Evolutionary conservation across 331 rosid species (phyloP).

Genomic region (Ulmus americana): DNA sequence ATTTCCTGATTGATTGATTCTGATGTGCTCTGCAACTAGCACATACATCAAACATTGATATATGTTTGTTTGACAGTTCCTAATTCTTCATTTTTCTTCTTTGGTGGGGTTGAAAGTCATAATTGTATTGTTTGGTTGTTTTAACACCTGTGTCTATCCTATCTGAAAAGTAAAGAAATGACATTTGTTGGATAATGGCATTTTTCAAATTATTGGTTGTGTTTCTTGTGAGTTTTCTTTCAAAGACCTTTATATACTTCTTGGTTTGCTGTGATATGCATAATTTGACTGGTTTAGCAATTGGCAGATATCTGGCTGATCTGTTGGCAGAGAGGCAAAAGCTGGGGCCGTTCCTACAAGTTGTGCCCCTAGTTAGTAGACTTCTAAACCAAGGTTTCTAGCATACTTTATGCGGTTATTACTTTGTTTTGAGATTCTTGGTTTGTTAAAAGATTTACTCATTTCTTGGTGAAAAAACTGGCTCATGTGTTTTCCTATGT

Average conservation of each 20-base stretch:
- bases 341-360: slow-evolving; percentile 74
- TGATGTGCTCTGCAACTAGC: too few relatives aligned
- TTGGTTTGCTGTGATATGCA: background rate
- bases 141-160: too few relatives aligned
- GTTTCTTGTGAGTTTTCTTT: background rate
- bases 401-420: slow-evolving; percentile 5
- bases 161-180: too few relatives aligned
- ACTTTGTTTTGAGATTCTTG: background rate
- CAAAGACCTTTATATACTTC: background rate
- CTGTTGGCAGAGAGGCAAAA: slow-evolving; percentile 75
- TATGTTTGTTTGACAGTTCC: background rate
- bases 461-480: background rate
- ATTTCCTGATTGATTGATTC: too few relatives aligned
- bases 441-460: slow-evolving; percentile 4
- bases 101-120: background rate
- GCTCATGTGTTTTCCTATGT: background rate
- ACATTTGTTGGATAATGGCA: background rate
- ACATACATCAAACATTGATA: too few relatives aligned
- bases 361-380: slow-evolving; percentile 65
- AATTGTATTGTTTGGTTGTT: too few relatives aligned
- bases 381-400: slow-evolving; percentile 68
- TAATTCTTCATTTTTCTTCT: background rate
- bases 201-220: background rate
- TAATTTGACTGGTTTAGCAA: slow-evolving; percentile 25
- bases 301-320: slow-evolving; percentile 70